phyloP scores from a whole-genome alignment of 805 yeast genomes.

The Candida sphagnicola region DNA sequence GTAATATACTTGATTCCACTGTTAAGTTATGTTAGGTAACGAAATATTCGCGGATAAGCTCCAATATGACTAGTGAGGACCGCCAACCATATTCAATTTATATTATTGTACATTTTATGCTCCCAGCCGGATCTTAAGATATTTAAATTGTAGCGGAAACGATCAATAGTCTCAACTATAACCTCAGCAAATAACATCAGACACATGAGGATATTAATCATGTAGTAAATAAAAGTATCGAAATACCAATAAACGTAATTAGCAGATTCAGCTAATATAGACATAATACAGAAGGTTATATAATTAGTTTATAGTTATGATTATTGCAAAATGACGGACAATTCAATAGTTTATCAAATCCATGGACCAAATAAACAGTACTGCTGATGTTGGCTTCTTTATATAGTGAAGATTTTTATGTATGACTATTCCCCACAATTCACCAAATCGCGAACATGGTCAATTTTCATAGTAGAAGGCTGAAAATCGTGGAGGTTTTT shows the following conservation, averaged over 20 bases:
- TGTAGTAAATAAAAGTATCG: constrained; percentile 1
- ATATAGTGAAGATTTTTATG: neutral
- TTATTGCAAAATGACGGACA: neutral
- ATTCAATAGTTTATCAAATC: too few species aligned
- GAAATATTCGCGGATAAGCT: too few species aligned
- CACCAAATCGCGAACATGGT: neutral
- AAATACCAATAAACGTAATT: neutral
- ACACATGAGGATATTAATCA: constrained; percentile 1
- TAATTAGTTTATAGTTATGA: neutral
- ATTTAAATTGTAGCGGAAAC: neutral
- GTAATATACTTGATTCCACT: too few species aligned
- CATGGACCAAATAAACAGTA: too few species aligned
- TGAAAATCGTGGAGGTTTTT: too few species aligned
- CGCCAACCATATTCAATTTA: neutral
- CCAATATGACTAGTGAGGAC: too few species aligned
- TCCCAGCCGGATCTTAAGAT: constrained; percentile 3
- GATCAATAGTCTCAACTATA: neutral
- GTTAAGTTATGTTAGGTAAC: too few species aligned
- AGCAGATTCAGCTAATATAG: neutral
- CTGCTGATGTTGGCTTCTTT: too few species aligned
- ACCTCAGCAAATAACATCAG: constrained; percentile 1
- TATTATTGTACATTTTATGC: constrained; percentile 4
- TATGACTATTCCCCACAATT: neutral
- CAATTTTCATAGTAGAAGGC: neutral
- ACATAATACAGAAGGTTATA: neutral